Conservation (phyloP, 2,329 filamentous ascomycete species). For the Trichoderma gracile region DNA sequence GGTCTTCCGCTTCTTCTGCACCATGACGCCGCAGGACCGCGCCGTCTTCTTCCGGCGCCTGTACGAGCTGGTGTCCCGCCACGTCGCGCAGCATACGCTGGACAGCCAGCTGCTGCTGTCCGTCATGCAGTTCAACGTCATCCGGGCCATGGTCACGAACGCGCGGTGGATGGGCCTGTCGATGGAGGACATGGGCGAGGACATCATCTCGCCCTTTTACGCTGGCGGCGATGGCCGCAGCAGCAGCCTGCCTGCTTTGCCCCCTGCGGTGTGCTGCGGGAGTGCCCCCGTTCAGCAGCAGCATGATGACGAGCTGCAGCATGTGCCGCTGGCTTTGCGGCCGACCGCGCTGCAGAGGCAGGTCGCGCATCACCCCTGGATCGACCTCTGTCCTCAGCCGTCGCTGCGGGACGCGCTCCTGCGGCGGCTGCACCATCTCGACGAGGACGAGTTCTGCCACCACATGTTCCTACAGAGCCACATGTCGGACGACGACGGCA, state of each 20-base stretch:
- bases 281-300: too few species aligned
- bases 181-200: not conserved
- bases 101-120: slow-evolving; percentile 17
- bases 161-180: not conserved
- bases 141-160: slow-evolving; percentile 8
- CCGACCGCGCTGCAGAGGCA: slow-evolving; percentile 26
- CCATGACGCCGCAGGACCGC: not conserved
- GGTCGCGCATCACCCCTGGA: slow-evolving; percentile 27
- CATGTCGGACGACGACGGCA: slow-evolving; percentile 12
- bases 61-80: slow-evolving; percentile 7
- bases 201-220: slow-evolving; percentile 19
- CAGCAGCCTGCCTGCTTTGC: not conserved
- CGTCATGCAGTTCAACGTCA: slow-evolving; percentile 22
- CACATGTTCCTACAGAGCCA: slow-evolving; percentile 16
- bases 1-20: slow-evolving; percentile 12
- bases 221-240: not conserved
- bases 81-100: slow-evolving; percentile 2
- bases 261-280: not conserved
- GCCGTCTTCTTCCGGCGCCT: slow-evolving; percentile 1
- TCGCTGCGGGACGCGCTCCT: slow-evolving; percentile 24
- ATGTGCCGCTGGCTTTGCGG: slow-evolving; percentile 23
- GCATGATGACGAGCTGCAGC: not conserved
- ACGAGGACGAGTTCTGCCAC: slow-evolving; percentile 28
- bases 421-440: not conserved
- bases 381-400: slow-evolving; percentile 25